Percentiles rank a stretch among this genome's conserved stretches.
phyloP scores from a whole-genome alignment of 768 basidiomycete genomes.

The Baorangia bicolor region DNA sequence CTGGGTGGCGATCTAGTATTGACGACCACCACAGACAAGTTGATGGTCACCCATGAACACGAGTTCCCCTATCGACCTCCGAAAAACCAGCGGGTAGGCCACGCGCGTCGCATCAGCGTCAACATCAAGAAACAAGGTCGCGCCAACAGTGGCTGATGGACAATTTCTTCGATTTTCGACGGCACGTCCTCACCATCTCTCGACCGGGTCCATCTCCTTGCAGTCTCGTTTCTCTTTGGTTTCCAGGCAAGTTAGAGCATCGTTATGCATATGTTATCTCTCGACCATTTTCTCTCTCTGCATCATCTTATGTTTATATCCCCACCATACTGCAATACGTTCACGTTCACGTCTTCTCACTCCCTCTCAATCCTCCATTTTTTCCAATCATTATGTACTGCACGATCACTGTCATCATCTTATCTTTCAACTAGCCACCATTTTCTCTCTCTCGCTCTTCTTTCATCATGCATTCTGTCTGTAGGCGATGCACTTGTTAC shows the following conservation, averaged over 20 bases:
- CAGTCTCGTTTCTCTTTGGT: background rate
- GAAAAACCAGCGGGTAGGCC: constrained; percentile 34
- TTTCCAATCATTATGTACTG: background rate
- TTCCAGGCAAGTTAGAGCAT: background rate
- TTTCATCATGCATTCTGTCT: background rate
- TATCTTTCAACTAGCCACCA: background rate
- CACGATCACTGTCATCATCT: background rate
- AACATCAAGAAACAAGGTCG: constrained; percentile 30
- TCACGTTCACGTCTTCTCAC: too few species aligned
- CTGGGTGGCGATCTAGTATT: background rate
- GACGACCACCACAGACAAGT: background rate
- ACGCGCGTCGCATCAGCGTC: constrained; percentile 41
- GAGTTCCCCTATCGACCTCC: constrained; percentile 36
- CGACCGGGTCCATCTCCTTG: background rate
- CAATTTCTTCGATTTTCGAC: background rate
- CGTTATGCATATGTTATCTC: constrained; percentile 2
- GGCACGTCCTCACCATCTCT: background rate
- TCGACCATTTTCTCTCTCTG: background rate
- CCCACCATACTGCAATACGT: background rate
- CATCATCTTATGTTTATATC: background rate
- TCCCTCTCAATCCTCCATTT: background rate
- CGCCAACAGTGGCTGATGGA: constrained; percentile 10
- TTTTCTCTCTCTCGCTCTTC: background rate
- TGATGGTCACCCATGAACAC: constrained; percentile 2
- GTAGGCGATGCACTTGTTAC: background rate